Conservation (phyloP, 768 basidiomycete species). For the Boletus rubescentipes region DNA sequence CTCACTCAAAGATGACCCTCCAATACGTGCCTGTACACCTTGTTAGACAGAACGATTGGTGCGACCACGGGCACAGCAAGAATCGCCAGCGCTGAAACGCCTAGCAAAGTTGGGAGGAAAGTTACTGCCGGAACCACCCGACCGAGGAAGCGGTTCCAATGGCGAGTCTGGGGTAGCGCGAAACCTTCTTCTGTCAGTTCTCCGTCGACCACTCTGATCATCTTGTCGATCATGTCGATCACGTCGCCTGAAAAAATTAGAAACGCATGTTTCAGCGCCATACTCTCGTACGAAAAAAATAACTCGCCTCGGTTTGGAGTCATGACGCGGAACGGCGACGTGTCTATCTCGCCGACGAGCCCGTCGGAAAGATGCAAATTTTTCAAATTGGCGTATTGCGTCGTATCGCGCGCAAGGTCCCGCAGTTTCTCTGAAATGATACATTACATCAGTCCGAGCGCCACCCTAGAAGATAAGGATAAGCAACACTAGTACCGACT, state of each 20-base stretch:
- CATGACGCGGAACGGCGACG: slow-evolving; percentile 12
- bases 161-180: neutral
- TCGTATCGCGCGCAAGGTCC: neutral
- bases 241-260: slow-evolving; percentile 11
- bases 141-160: too few species aligned
- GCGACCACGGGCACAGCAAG: too few species aligned
- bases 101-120: too few species aligned
- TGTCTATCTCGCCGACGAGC: slow-evolving; percentile 16
- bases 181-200: slow-evolving; percentile 19
- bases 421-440: slow-evolving; percentile 12
- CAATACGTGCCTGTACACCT: too few species aligned
- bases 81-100: too few species aligned
- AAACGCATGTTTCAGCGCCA: neutral
- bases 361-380: slow-evolving; percentile 15
- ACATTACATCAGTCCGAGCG: neutral
- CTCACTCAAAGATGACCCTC: too few species aligned
- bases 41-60: too few species aligned
- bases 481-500: slow-evolving; percentile 4
- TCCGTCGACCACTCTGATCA: slow-evolving; percentile 18
- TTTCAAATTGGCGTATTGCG: slow-evolving; percentile 17
- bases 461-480: neutral
- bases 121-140: too few species aligned
- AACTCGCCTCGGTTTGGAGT: slow-evolving; percentile 19
- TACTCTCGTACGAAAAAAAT: neutral
- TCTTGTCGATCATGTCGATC: slow-evolving; percentile 15